A percentile compares a stretch with the other conserved stretches of the same genome.
phyloP scores from a whole-genome alignment of 768 basidiomycete genomes.

The Lentinula sp. region DNA sequence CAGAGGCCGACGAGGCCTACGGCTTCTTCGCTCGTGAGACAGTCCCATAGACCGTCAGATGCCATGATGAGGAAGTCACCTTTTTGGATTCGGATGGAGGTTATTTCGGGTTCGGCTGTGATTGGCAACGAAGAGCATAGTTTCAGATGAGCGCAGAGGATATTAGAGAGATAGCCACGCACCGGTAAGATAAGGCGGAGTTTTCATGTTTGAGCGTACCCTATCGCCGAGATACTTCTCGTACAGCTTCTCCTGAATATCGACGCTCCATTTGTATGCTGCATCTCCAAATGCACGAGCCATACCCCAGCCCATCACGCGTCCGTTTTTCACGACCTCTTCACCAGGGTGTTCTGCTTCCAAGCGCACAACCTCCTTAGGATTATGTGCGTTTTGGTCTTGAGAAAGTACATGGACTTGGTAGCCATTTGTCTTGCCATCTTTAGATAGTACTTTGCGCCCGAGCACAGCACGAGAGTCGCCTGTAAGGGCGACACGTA shows the following conservation, averaged over 20 bases:
- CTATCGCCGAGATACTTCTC: slow-evolving; percentile 28
- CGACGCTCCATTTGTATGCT: slow-evolving; percentile 34
- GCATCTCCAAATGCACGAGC: slow-evolving; percentile 40
- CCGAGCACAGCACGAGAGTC: slow-evolving; percentile 47
- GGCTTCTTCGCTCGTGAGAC: slow-evolving; percentile 47
- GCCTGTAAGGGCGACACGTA: slow-evolving; percentile 39
- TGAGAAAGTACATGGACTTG: slow-evolving; percentile 32
- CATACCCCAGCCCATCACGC: slow-evolving; percentile 29
- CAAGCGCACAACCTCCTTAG: slow-evolving; percentile 30
- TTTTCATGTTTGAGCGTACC: slow-evolving; percentile 24
- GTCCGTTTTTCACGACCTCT: slow-evolving; percentile 26
- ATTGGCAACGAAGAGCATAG: slow-evolving; percentile 28
- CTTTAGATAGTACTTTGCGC: slow-evolving; percentile 16
- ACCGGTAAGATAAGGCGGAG: slow-evolving; percentile 21
- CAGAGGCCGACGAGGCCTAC: slow-evolving; percentile 48
- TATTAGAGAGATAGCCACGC: neutral
- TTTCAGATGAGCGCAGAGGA: slow-evolving; percentile 22
- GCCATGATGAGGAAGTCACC: slow-evolving; percentile 52
- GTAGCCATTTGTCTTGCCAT: slow-evolving; percentile 15
- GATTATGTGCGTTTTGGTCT: slow-evolving; percentile 35
- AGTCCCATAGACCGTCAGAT: slow-evolving; percentile 48
- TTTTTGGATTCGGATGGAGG: slow-evolving; percentile 31
- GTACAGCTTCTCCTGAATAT: slow-evolving; percentile 29
- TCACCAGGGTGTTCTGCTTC: slow-evolving; percentile 32
- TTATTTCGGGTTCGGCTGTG: slow-evolving; percentile 44